phyloP scores from a whole-genome alignment of 129 eudicot species.

The Smallanthus sonchifolius region DNA sequence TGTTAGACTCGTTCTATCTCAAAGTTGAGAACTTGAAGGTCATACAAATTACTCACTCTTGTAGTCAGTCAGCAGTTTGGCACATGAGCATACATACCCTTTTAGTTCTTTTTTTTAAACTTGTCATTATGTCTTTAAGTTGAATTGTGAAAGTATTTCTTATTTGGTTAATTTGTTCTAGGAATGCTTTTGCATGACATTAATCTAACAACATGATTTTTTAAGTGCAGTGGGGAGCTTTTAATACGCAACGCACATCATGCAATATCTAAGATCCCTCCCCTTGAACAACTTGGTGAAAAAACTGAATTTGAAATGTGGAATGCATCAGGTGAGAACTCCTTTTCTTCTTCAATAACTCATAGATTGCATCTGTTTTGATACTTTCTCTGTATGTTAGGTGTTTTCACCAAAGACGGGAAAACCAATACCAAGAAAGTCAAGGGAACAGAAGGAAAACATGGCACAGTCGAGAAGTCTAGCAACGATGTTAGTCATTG shows the following conservation, averaged over 20 bases:
- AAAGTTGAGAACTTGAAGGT: slow-evolving; percentile 1
- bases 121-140: background rate
- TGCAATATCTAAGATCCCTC: slow-evolving; percentile 61
- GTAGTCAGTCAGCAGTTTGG: background rate
- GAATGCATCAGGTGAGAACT: slow-evolving; percentile 56
- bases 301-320: slow-evolving; percentile 54
- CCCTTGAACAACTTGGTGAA: slow-evolving; percentile 36
- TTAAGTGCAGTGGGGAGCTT: slow-evolving; percentile 49
- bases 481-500: slow-evolving; percentile 36
- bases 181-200: slow-evolving; percentile 10
- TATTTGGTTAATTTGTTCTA: background rate
- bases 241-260: slow-evolving; percentile 52
- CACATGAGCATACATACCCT: background rate
- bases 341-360: background rate
- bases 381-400: slow-evolving; percentile 26
- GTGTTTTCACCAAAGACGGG: slow-evolving; percentile 48
- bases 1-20: background rate
- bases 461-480: slow-evolving; percentile 31
- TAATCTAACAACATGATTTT: slow-evolving; percentile 1
- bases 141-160: background rate
- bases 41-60: background rate
- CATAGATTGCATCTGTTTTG: background rate
- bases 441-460: slow-evolving; percentile 24
- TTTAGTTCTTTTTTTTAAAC: background rate
- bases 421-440: slow-evolving; percentile 25